Percentiles rank a stretch among this genome's conserved stretches.
Evolutionary conservation across 1,284 basidiomycete genomes (phyloP).

Genomic region (Wolfiporia cocos): DNA sequence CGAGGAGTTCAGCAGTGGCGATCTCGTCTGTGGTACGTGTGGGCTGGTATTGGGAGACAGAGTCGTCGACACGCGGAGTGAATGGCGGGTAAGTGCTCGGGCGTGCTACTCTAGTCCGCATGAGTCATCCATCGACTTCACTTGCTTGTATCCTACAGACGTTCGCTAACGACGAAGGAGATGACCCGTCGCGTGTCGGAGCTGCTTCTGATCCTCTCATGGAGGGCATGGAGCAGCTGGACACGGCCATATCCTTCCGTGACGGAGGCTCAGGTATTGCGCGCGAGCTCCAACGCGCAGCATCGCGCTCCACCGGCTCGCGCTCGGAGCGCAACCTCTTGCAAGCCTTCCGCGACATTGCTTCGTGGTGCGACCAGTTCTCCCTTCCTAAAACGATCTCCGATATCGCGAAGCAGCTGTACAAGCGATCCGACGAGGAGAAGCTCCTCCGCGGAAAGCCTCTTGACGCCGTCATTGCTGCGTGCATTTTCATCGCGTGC

Average conservation of each 20-base stretch:
- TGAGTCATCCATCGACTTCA: constrained; percentile 9
- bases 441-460: constrained; percentile 90
- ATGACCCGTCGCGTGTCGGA: constrained; percentile 99
- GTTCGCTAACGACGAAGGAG: constrained; percentile 98
- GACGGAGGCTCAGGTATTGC: constrained; percentile 94
- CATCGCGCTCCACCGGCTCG: constrained; percentile 69
- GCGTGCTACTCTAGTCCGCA: constrained; percentile 9
- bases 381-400: constrained; percentile 92
- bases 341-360: constrained; percentile 87
- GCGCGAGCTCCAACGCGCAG: constrained; percentile 88
- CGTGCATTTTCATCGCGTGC: constrained; percentile 98
- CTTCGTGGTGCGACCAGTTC: constrained; percentile 92
- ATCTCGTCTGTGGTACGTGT: constrained; percentile 96
- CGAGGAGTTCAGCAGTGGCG: constrained; percentile 97
- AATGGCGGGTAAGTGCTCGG: constrained; percentile 83
- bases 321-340: constrained; percentile 83
- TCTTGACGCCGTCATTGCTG: constrained; percentile 90
- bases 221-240: constrained; percentile 90
- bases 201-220: constrained; percentile 90
- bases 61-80: constrained; percentile 96
- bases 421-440: constrained; percentile 95
- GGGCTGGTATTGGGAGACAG: constrained; percentile 94
- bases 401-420: constrained; percentile 95
- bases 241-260: constrained; percentile 91
- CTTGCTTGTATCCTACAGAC: constrained; percentile 52